Evolutionary conservation across 140 eudicot genomes (phyloP), one percentile per base, ranked within the genome.

Genomic region (Ambrosia hybrid): DNA sequence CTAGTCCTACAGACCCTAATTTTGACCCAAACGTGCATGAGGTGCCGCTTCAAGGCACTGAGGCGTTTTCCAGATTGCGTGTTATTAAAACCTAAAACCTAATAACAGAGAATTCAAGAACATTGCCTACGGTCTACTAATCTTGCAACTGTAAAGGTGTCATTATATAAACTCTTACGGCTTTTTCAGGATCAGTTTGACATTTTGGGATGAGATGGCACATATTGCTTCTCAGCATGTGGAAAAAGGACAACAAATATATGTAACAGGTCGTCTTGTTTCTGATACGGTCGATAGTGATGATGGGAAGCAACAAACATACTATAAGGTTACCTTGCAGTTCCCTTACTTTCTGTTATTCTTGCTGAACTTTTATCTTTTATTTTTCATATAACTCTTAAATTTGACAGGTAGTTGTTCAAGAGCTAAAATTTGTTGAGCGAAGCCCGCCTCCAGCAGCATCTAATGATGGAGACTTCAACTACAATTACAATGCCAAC

Each of bases 181-280:
- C 0, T 7, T 66, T 78, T 81, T 12, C 86, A 90, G 97, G 99
- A 82, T 90, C 57, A 88, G 75, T 79, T 86, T 90, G 86, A 86
- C 97, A 17, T 90, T 90, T 80, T 90, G 97, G 99, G 88, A 90
- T 83, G 99, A 94, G 13, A 52, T 94, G 87, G 99, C 97, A 12
- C 86, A 88, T 64, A 70, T 83, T 49, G 96, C 99, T 55, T 85
- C 66, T 76, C 89, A 84, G 81, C 97, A 94, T 75, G 83, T 94
- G 58, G 91, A 88, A 81, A 92, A 89, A 75, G 95, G 97, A 51
- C 85, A 83, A 6, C 96, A 88, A 59, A 81, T 94, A 81, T 88
- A 86, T 70, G 91, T 90, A 57, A 77, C 87, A 59, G 96, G 97
- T 38, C 99, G 97, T 57, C 84, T 94, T 71, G 86, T 86, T 67